Percentiles rank a stretch among this genome's conserved stretches.
Conservation (phyloP, 768 basidiomycete species). For the Holtermanniella nyarrowii region DNA sequence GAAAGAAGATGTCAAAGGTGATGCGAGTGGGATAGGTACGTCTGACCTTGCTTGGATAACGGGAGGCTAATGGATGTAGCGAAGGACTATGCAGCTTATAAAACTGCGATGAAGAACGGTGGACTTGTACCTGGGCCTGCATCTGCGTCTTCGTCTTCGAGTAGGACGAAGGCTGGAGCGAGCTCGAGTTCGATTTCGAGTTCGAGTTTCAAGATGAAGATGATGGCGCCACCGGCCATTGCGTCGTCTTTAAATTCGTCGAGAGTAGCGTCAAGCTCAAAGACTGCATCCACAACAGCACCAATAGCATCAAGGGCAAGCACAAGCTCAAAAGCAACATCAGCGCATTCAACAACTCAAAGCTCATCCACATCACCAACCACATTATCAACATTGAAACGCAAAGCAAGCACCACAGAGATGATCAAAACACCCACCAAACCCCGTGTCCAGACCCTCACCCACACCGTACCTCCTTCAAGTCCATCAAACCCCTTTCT, state of each 20-base stretch:
- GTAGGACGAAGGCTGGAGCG: too few relatives aligned
- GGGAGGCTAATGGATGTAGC: neutral
- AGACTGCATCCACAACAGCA: too few relatives aligned
- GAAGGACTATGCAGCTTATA: constrained; percentile 11
- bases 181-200: too few relatives aligned
- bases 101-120: constrained; percentile 27
- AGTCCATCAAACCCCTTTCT: neutral
- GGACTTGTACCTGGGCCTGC: constrained; percentile 10
- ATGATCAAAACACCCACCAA: constrained; percentile 18
- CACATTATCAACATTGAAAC: too few relatives aligned
- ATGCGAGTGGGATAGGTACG: constrained; percentile 39
- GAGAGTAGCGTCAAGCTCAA: too few relatives aligned
- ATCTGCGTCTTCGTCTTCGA: constrained; percentile 8
- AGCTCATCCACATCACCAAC: too few relatives aligned
- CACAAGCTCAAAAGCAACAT: neutral
- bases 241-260: too few relatives aligned
- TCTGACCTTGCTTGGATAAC: neutral
- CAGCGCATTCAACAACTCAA: neutral
- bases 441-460: constrained; percentile 1
- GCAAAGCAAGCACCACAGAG: neutral
- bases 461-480: neutral
- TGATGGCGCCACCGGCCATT: too few relatives aligned
- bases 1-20: constrained; percentile 42
- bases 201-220: too few relatives aligned
- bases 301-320: neutral